These are phyloP conservation scores for Trypanosoma congolense DNA, from an alignment of 208 protist genomes.

Conservation along the genomic window DNA sequence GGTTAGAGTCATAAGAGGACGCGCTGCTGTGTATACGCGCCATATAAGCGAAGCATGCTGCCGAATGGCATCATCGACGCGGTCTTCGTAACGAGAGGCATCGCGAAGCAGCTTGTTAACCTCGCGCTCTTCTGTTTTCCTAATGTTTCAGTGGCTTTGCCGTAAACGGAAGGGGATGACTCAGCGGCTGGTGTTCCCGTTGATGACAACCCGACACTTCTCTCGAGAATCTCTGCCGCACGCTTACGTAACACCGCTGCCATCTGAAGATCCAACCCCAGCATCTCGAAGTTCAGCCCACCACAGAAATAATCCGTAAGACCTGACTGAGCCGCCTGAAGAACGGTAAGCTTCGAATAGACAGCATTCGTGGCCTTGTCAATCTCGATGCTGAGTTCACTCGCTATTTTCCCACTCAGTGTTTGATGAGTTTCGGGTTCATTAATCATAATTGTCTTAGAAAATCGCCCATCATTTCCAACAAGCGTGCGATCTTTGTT, in stretches of 20 bases:
- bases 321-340: constrained; percentile 86
- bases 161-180: neutral
- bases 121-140: constrained; percentile 27
- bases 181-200: neutral
- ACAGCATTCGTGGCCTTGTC: constrained; percentile 83
- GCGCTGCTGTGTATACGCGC: constrained; percentile 68
- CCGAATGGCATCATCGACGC: constrained; percentile 69
- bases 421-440: constrained; percentile 68
- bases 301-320: constrained; percentile 83
- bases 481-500: constrained; percentile 75
- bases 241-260: constrained; percentile 36
- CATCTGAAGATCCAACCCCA: constrained; percentile 73
- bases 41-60: constrained; percentile 77
- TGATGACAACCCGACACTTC: constrained; percentile 13
- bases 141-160: neutral
- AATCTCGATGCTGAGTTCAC: constrained; percentile 56
- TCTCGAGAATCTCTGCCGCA: constrained; percentile 23
- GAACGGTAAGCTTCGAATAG: constrained; percentile 81
- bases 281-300: constrained; percentile 57
- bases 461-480: constrained; percentile 81
- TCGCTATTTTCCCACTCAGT: constrained; percentile 61
- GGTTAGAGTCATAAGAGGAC: constrained; percentile 82
- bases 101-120: constrained; percentile 52
- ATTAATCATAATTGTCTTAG: constrained; percentile 87
- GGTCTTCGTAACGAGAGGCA: constrained; percentile 68